phyloP scores from a whole-genome alignment of 2,329 filamentous ascomycete species.

The Fusarium poae region DNA sequence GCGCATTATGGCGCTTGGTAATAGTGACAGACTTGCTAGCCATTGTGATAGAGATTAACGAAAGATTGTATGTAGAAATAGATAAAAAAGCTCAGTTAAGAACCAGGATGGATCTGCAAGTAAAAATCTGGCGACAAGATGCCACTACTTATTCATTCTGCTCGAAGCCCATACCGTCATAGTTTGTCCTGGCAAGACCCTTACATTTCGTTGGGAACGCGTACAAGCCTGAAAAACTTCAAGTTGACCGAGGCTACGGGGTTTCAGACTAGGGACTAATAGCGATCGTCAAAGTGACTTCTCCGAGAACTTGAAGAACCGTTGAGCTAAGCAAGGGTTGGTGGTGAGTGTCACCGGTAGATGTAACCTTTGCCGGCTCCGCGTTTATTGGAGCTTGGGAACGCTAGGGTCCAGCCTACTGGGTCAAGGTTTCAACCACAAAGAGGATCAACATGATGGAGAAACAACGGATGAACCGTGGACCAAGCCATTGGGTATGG shows the following conservation, averaged over 20 bases:
- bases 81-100: background rate
- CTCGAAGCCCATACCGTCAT: slow-evolving; percentile 1
- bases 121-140: background rate
- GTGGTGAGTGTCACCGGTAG: background rate
- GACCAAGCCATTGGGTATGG: background rate
- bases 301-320: background rate
- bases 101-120: background rate
- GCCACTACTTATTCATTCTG: slow-evolving; percentile 22
- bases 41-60: slow-evolving; percentile 4
- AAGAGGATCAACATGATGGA: slow-evolving; percentile 11
- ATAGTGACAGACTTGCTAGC: slow-evolving; percentile 19
- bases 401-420: background rate
- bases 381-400: background rate
- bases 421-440: slow-evolving; percentile 8
- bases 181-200: background rate
- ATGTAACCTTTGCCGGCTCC: slow-evolving; percentile 13
- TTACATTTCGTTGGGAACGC: background rate
- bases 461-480: background rate
- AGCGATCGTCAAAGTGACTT: slow-evolving; percentile 10
- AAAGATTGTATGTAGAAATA: background rate
- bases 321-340: slow-evolving; percentile 2
- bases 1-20: slow-evolving; percentile 13
- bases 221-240: slow-evolving; percentile 4
- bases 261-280: slow-evolving; percentile 21
- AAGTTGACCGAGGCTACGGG: slow-evolving; percentile 12